phyloP scores from a whole-genome alignment of 306 rosid species.

The Adenanthera pavonina region DNA sequence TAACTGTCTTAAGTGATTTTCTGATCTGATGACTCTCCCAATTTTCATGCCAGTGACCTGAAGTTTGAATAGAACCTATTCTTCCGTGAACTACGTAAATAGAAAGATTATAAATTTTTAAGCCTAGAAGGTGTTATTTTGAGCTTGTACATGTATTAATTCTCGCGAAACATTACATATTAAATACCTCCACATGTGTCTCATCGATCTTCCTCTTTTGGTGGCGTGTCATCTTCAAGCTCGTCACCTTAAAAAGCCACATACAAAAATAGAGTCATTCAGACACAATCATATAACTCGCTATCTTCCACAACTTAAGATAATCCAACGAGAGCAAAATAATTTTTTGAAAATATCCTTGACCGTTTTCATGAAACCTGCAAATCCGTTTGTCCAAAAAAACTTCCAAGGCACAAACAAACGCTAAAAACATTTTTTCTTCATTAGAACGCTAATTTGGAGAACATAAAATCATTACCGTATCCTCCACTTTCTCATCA shows the following conservation, averaged over 20 bases:
- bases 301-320: not conserved
- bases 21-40: not conserved
- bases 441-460: not conserved
- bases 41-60: not conserved
- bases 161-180: constrained; percentile 21
- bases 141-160: not conserved
- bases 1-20: not conserved
- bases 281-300: not conserved
- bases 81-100: not conserved
- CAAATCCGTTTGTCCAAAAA: constrained; percentile 2
- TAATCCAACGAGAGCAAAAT: constrained; percentile 9
- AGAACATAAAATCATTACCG: constrained; percentile 53
- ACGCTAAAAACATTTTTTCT: not conserved
- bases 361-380: constrained; percentile 2
- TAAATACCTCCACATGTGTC: constrained; percentile 90
- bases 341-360: not conserved
- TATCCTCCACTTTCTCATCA: constrained; percentile 97
- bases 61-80: constrained; percentile 29
- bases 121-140: not conserved
- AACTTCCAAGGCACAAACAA: not conserved
- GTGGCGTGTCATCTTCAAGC: constrained; percentile 98
- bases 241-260: constrained; percentile 67
- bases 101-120: constrained; percentile 23
- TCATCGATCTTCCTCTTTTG: constrained; percentile 96
- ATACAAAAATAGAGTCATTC: constrained; percentile 34